Conservation (phyloP, 2,329 filamentous ascomycete species). For the Ascochyta fabae region DNA sequence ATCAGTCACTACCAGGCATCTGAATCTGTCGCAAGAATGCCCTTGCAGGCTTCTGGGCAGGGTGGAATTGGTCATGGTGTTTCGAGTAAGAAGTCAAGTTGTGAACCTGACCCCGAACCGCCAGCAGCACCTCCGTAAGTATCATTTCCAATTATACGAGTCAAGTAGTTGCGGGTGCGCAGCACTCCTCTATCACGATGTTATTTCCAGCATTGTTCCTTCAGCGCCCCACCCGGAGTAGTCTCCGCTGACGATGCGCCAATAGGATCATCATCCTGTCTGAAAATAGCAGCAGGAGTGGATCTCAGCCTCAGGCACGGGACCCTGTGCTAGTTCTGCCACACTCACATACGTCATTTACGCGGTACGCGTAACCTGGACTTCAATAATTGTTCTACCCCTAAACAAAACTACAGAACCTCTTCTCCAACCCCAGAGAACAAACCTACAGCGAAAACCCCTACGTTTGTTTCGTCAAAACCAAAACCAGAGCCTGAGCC, state of each 20-base stretch:
- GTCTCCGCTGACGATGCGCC: conserved; percentile 10
- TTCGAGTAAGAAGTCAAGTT: neutral
- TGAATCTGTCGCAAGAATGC: neutral
- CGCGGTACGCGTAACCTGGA: conserved; percentile 28
- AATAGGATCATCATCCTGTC: conserved; percentile 37
- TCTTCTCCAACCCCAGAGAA: neutral
- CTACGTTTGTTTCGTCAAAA: neutral
- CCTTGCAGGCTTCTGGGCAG: neutral
- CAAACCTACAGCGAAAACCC: conserved; percentile 11
- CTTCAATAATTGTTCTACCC: conserved; percentile 7
- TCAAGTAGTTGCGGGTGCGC: neutral
- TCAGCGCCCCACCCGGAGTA: neutral
- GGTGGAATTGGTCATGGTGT: neutral
- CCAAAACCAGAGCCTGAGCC: conserved; percentile 15
- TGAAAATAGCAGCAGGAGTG: conserved; percentile 23
- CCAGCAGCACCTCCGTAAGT: conserved; percentile 40
- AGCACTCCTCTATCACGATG: neutral
- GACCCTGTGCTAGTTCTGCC: conserved; percentile 29
- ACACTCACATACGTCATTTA: conserved; percentile 32
- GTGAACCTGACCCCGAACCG: conserved; percentile 31
- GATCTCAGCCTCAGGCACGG: conserved; percentile 28
- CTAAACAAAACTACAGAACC: conserved; percentile 13
- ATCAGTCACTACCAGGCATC: conserved; percentile 3
- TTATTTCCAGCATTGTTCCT: conserved; percentile 3
- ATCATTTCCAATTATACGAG: neutral